Evolutionary conservation across 202 grass and related monocot species (phyloP), one percentile per base, ranked within the genome.

Genomic region (Brachypodium distachyon): DNA sequence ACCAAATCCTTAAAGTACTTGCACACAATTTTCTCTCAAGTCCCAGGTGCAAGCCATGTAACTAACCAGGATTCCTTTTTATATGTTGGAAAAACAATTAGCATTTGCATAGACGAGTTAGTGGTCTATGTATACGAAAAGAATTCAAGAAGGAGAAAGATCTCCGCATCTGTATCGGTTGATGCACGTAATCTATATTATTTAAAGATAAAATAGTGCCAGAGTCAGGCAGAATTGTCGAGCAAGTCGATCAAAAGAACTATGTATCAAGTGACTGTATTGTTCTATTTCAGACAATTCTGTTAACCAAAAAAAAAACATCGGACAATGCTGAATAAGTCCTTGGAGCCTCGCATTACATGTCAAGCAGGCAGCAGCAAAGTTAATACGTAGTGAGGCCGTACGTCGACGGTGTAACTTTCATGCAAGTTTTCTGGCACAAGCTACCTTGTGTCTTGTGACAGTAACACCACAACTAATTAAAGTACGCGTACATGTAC

Each of bases 321-420:
- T n/a, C n/a, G n/a, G n/a, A n/a, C n/a, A n/a, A 19, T 38, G 68
- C 28, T n/a, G 68, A 74, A 75, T 7, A 25, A 69, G 80, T 83
- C 76, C 39, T 53, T 58, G 51, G 21, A 48, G n/a, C n/a, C 68
- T 48, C 50, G 76, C 75, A 61, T 83, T 68, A 78, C 27, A 58
- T 53, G 21, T 27, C 9, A 21, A 27, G 40, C 26, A 53, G 44
- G 53, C 52, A 76, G 53, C 52, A 76, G 51, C 33, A 16, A 67
- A 69, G 39, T 46, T 64, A 70, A 38, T 55, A 6, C 6, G 42
- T 47, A 47, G 11, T 74, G 23, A 48, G 56, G 12, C n/a, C 53
- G 47, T 31, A 3, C 63, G n/a, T 29, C 18, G 42, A 21, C 31
- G 22, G 3, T 22, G 2, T 57, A 57, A 54, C 19, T 47, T 58